phyloP scores from a whole-genome alignment of 345 rosid species.

The Microthlaspi erraticum region DNA sequence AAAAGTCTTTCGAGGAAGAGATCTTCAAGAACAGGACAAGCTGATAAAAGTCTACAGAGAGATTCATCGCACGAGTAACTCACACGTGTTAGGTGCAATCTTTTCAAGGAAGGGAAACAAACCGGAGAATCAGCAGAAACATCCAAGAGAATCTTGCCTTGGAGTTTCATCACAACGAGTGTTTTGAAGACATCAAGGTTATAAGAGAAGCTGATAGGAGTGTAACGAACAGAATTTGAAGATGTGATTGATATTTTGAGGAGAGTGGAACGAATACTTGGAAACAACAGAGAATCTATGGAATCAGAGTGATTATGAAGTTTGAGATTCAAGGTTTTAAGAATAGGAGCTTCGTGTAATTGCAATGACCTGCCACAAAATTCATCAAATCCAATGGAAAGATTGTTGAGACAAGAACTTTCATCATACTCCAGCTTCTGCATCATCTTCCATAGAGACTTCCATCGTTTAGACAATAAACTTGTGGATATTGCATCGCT shows the following conservation, averaged over 20 bases:
- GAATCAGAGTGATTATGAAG: neutral
- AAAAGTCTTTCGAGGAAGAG: neutral
- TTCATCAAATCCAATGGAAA: neutral
- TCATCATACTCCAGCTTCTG: neutral
- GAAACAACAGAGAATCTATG: neutral
- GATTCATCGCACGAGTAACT: neutral
- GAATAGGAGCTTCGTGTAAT: conserved; percentile 11
- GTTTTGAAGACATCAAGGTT: conserved; percentile 17
- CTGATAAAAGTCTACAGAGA: neutral
- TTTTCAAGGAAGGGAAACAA: conserved; percentile 4
- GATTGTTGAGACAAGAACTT: neutral
- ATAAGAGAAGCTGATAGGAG: neutral
- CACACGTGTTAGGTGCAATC: neutral
- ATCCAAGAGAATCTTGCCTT: neutral
- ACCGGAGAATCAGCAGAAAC: conserved; percentile 9
- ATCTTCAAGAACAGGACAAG: conserved; percentile 26
- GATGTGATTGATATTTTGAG: neutral
- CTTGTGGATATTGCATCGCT: neutral
- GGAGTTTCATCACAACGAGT: conserved; percentile 13
- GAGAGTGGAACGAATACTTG: conserved; percentile 7
- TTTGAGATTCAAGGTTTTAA: neutral
- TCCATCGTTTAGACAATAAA: conserved; percentile 31
- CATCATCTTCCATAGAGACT: conserved; percentile 27
- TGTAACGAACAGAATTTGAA: neutral
- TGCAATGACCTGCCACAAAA: neutral